These are phyloP conservation scores for Russula emetica DNA, from an alignment of 768 basidiomycete genomes.

Conservation along the genomic window DNA sequence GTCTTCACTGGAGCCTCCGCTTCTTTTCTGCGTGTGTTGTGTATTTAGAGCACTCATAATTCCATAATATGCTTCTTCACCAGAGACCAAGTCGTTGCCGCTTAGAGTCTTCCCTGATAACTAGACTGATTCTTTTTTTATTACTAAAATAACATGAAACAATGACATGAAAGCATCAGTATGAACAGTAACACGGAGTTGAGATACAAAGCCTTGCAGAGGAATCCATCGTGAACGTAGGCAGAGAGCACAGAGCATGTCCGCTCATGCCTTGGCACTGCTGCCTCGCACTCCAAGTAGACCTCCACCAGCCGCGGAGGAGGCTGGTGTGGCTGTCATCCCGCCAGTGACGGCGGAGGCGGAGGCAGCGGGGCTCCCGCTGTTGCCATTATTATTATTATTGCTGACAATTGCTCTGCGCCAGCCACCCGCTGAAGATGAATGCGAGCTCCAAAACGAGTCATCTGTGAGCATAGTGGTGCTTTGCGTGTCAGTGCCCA, in stretches of 20 bases:
- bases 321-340: background rate
- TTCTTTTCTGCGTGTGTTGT: background rate
- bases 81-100: background rate
- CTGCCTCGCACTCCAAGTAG: background rate
- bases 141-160: background rate
- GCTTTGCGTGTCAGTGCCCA: background rate
- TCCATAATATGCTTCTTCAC: background rate
- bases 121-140: background rate
- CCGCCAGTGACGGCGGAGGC: background rate
- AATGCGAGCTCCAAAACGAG: conserved; percentile 29
- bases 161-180: background rate
- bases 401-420: conserved; percentile 9
- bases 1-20: background rate
- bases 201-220: background rate
- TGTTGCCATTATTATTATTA: background rate
- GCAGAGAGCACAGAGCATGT: background rate
- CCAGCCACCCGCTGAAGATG: conserved; percentile 19
- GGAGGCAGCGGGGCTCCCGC: background rate
- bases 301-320: background rate
- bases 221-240: background rate
- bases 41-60: conserved; percentile 16
- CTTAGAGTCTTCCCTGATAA: background rate
- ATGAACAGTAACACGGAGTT: background rate
- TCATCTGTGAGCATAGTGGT: conserved; percentile 26
- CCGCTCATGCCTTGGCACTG: conserved; percentile 10